Evolutionary conservation across 257 asterid genomes (phyloP).

Genomic region (Cynanchum wilfordii): DNA sequence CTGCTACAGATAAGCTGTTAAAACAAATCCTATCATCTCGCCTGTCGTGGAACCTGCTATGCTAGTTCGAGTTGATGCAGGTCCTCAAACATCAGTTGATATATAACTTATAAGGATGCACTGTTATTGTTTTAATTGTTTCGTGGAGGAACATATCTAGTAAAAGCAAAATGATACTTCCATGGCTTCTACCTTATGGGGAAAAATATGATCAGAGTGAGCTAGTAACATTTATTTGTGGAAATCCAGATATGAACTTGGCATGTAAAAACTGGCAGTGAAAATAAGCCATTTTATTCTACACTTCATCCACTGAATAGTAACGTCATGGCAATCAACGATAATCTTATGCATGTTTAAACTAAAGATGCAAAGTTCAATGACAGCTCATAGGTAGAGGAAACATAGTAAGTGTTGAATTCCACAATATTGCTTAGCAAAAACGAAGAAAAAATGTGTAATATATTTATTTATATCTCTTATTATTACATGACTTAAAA

Average conservation of each 20-base stretch:
- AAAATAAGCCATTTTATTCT: neutral
- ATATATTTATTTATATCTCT: no score
- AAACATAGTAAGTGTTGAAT: no score
- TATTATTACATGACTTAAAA: no score
- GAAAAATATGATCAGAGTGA: neutral
- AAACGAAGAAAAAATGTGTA: no score
- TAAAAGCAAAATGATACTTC: neutral
- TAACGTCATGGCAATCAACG: neutral
- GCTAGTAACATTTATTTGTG: neutral
- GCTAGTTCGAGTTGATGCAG: neutral
- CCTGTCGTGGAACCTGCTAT: neutral
- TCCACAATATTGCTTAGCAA: no score
- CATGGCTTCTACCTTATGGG: neutral
- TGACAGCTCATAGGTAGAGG: no score
- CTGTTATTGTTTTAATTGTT: neutral
- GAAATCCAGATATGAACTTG: neutral
- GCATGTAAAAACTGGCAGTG: neutral
- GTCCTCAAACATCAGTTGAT: neutral
- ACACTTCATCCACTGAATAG: neutral
- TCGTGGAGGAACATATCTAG: neutral
- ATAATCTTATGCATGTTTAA: neutral
- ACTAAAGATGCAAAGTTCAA: neutral
- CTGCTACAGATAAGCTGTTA: neutral
- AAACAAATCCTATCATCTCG: no score
- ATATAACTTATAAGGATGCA: neutral